Percentiles rank a stretch among this genome's conserved stretches.
Conservation (phyloP, 2,329 filamentous ascomycete species). For the Periconia digitata region DNA sequence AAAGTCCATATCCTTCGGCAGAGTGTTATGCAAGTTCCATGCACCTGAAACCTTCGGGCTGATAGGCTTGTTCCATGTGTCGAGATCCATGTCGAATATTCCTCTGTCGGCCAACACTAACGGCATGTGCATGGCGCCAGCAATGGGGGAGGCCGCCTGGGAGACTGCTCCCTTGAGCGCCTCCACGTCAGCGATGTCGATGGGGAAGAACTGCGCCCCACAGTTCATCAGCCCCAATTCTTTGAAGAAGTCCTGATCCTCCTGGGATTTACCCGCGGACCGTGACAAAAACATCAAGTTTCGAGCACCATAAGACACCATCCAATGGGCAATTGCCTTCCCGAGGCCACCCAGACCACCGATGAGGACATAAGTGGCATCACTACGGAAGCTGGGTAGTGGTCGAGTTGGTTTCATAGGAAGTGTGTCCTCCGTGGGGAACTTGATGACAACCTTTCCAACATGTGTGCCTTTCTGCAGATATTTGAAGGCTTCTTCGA, state of each 20-base stretch:
- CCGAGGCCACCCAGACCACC: slow-evolving; percentile 22
- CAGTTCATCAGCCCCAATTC: neutral
- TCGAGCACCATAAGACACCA: slow-evolving; percentile 16
- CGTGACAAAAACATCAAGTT: slow-evolving; percentile 13
- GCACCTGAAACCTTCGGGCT: slow-evolving; percentile 35
- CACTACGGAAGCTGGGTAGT: neutral
- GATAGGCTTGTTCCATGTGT: slow-evolving; percentile 4
- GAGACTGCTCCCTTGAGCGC: neutral
- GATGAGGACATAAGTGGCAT: slow-evolving; percentile 15
- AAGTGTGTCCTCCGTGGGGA: neutral
- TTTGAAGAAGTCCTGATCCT: neutral
- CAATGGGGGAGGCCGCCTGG: neutral
- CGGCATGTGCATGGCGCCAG: neutral
- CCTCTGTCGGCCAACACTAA: slow-evolving; percentile 1
- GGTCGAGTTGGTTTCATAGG: neutral
- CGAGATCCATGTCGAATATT: slow-evolving; percentile 9
- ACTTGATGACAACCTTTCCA: slow-evolving; percentile 2
- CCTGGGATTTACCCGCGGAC: neutral
- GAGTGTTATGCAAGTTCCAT: slow-evolving; percentile 22
- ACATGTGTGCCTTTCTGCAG: slow-evolving; percentile 15
- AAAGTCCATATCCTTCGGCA: slow-evolving; percentile 16
- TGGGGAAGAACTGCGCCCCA: neutral
- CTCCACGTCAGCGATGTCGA: neutral
- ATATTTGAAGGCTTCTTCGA: slow-evolving; percentile 8
- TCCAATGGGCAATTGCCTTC: slow-evolving; percentile 12